phyloP scores from a whole-genome alignment of 495 filamentous ascomycete genomes.

The Daldinia vernicosa region DNA sequence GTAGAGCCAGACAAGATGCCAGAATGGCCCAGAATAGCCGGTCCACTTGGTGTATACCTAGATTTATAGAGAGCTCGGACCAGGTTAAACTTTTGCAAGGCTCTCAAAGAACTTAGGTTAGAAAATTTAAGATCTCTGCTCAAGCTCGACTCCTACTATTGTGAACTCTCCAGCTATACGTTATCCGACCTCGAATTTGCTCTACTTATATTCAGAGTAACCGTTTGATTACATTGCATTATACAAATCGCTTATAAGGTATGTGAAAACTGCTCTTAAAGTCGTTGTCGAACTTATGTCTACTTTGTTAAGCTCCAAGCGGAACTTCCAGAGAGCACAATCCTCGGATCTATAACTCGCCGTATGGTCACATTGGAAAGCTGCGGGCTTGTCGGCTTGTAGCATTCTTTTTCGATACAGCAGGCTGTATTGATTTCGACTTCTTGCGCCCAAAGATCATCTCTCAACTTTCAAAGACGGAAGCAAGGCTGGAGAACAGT shows the following conservation, averaged over 20 bases:
- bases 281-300: background rate
- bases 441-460: background rate
- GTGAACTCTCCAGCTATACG: background rate
- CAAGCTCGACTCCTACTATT: background rate
- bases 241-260: background rate
- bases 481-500: background rate
- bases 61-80: background rate
- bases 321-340: background rate
- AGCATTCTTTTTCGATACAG: background rate
- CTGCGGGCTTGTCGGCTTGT: background rate
- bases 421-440: background rate
- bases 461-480: background rate
- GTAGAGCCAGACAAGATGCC: no score
- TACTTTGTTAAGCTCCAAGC: conserved; percentile 5
- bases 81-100: background rate
- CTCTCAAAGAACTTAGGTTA: background rate
- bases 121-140: conserved; percentile 14
- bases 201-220: background rate
- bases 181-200: background rate
- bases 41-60: background rate
- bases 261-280: background rate
- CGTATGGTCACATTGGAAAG: background rate
- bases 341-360: background rate
- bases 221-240: background rate
- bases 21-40: no score